Evolutionary conservation across 345 rosid genomes (phyloP), one percentile per base, ranked within the genome.

Genomic region (Limnanthes douglasii): DNA sequence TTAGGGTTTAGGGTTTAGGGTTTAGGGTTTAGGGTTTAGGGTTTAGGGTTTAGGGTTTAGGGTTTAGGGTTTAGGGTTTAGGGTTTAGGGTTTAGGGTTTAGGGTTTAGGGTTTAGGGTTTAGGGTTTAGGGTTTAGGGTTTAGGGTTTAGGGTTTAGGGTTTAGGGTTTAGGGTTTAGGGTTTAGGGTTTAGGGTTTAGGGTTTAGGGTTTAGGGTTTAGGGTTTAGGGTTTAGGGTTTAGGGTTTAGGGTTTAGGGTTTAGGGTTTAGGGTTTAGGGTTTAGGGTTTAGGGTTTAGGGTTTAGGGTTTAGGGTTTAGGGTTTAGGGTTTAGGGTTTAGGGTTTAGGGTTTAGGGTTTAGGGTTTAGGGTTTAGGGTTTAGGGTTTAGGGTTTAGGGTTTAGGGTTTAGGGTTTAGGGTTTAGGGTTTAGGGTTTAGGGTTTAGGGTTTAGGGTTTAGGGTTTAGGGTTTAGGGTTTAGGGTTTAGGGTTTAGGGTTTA

Each of bases 171-270:
- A 14, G 20, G 38, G 38, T 34, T 34, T 34, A 6, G 20, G 20
- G 38, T 15, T 15, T 34, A 6, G 38, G 38, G 38, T 34, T 34
- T 34, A 15, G 38, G 20, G 38, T 15, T 34, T 34, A 14, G 38
- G 38, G 20, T 34, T 34, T 15, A 15, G 38, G 38, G 38, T 34
- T 34, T 34, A 15, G 38, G 19, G 38, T 34, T 15, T 34, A 15
- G 20, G 38, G 38, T 34, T 34, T 34, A 15, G 38, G 38, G 38
- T 34, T 34, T 34, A 15, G 38, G 38, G 38, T 34, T 15, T 34
- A 5, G 19, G 38, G 16, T 5, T 27, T 27, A 4, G 42, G 37
- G 37, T 12, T 15, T 33, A 5, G 37, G 37, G 37, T 33, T 15
- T 15, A 13, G 37, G 37, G 37, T 33, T 15, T 33, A 13, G 37